Conservation (phyloP, 306 rosid species). For the Myrica gale region DNA sequence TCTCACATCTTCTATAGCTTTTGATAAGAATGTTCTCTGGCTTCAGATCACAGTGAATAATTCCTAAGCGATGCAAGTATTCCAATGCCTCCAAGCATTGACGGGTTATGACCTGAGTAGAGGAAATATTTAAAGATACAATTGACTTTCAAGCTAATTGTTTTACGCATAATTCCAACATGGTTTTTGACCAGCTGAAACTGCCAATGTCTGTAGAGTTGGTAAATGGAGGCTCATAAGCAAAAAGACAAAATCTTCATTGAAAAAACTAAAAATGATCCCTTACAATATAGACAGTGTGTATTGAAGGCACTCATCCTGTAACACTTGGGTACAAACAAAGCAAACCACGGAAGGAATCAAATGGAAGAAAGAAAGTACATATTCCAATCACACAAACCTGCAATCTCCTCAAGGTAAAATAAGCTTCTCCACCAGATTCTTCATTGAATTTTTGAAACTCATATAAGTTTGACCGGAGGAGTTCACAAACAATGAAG, state of each 20-base stretch:
- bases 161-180: conserved; percentile 7
- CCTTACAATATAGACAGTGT: background rate
- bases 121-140: conserved; percentile 17
- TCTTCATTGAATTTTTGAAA: conserved; percentile 93
- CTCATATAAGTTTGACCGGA: conserved; percentile 87
- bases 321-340: background rate
- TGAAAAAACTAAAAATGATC: conserved; percentile 3
- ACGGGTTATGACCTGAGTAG: conserved; percentile 66
- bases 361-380: conserved; percentile 17
- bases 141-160: conserved; percentile 24
- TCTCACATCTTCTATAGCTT: conserved; percentile 79
- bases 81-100: conserved; percentile 94
- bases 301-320: background rate
- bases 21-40: conserved; percentile 92
- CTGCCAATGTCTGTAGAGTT: conserved; percentile 12
- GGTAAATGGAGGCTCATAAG: conserved; percentile 8
- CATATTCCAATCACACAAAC: conserved; percentile 44
- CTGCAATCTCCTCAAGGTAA: conserved; percentile 83
- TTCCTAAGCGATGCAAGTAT: conserved; percentile 79
- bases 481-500: conserved; percentile 90
- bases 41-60: conserved; percentile 95
- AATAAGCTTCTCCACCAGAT: conserved; percentile 84
- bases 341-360: conserved; percentile 1
- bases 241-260: background rate
- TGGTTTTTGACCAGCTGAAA: conserved; percentile 10